Base-by-base conservation (phyloP, 441 rosid genomes). In the Bocquillonia castaneifolia region DNA sequence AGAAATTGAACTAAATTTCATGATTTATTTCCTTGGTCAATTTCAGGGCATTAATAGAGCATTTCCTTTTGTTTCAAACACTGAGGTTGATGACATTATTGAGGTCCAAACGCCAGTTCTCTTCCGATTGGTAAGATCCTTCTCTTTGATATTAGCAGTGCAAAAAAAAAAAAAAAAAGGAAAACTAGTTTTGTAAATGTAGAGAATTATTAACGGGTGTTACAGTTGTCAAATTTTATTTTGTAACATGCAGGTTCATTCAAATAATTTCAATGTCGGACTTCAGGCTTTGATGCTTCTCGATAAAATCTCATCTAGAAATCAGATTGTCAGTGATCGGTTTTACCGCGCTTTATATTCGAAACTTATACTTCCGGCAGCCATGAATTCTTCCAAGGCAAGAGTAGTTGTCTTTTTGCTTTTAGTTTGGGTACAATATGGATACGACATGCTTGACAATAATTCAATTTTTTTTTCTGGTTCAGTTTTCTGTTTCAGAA, bases 341-440 rank as follows among this genome's bases (percentile, higher is more conserved):
- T 92, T 87, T 83, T 92, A 94, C 76, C 96, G 96, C 70, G 90
- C 99, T 44, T 78, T 92, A 80, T 94, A 92, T 78, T 83, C 99
- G 42, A 94, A 94, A 67, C 97, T 94, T 70, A 80, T 94, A 68
- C 89, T 90, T 75, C 97, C 98, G 56, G 81, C 97, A 26, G 89
- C 89, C 70, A 78, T 94, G 98, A 90, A 90, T 80, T 87, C 99
- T 69, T 94, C 99, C 54, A 92, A 94, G 97, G 99, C 79, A 85
- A 84, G 95, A 50, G 57, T 40, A 42, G 51, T 60, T 59, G 37
- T 45, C 6, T 70, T 65, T 40, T 7, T 12, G 28, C 29, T 26
- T 44, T 57, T 32, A 57, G 15, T 51, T 53, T 25, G 34, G 29
- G 12, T 50, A 40, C 7, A 32, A 52, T 39, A 28, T 66, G 39